These are phyloP conservation scores for Epicoccum nigrum DNA, from an alignment of 2,329 filamentous ascomycete species.

Conservation along the genomic window DNA sequence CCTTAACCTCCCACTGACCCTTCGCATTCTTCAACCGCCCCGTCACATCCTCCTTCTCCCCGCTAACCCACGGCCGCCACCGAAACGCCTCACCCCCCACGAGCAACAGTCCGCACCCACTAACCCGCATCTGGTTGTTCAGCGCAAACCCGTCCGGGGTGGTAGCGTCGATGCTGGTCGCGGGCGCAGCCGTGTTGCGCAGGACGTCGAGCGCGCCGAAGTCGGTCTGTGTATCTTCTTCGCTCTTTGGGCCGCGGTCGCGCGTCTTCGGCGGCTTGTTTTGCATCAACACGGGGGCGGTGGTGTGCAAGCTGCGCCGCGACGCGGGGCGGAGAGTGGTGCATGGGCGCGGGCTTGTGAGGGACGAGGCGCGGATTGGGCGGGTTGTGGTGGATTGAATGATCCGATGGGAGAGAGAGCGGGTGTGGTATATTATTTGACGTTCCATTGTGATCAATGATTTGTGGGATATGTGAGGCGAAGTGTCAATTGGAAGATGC, in stretches of 20 bases:
- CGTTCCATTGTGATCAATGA: slow-evolving; percentile 23
- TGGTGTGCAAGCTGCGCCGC: slow-evolving; percentile 30
- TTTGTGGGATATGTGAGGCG: neutral
- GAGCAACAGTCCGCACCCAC: slow-evolving; percentile 74
- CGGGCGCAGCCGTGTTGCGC: slow-evolving; percentile 73
- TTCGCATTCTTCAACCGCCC: slow-evolving; percentile 69
- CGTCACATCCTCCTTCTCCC: slow-evolving; percentile 34
- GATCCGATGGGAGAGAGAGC: slow-evolving; percentile 15
- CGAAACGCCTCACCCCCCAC: slow-evolving; percentile 85
- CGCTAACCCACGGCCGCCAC: slow-evolving; percentile 79
- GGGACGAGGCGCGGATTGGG: neutral
- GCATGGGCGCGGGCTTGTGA: slow-evolving; percentile 7
- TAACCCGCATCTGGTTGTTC: slow-evolving; percentile 77
- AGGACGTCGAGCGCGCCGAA: slow-evolving; percentile 81
- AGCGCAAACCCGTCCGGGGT: slow-evolving; percentile 83
- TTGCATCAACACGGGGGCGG: slow-evolving; percentile 19
- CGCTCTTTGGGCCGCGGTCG: slow-evolving; percentile 66
- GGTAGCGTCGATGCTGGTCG: slow-evolving; percentile 84
- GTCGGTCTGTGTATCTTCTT: slow-evolving; percentile 71
- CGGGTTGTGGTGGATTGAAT: slow-evolving; percentile 5
- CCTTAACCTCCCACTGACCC: slow-evolving; percentile 79
- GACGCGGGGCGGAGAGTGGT: neutral
- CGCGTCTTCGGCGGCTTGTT: slow-evolving; percentile 52
- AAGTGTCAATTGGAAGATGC: too few species aligned
- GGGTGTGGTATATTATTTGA: slow-evolving; percentile 19